Base-by-base conservation (phyloP, 805 yeast genomes). In the Zygosaccharomyces bisporus region DNA sequence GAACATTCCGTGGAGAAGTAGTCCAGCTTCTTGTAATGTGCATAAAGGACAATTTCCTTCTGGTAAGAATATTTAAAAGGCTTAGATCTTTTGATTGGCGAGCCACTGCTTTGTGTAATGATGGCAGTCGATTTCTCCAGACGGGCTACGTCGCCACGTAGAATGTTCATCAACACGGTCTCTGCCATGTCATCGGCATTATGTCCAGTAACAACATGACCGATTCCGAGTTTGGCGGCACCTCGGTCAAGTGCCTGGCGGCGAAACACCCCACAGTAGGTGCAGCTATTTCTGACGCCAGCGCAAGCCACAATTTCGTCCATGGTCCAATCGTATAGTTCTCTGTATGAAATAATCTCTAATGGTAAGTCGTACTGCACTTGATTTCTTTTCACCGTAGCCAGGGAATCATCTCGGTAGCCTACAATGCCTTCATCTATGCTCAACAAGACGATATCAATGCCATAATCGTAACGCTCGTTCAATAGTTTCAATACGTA, bases 121-220 rank as follows among this genome's bases (percentile, higher is more conserved):
- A 93, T 88, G 17, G 84, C 75, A 7, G 95, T 86, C 13, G 96
- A 88, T 52, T 83, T 80, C 59, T 87, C 98, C 44, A 93, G 70
- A 51, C 99, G 74, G 18, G 95, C 95, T 5, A 89, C 83, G 61
- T 93, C 99, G n/a, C 99, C 99, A 55, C 99, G 74, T 21, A 93
- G 68, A 34, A 93, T 67, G 64, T 93, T 93, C 98, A 93, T 91
- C 43, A 93, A 67, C 4, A 93, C 95, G 0, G 99, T 93, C 59
- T 93, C 99, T 1, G 99, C 99, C 87, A 93, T 86, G 67, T 93
- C 99, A 64, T 93, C 99, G 0, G 99, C 99, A 64, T 93, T 93
- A 66, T 93, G 99, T 2, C 99, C 99, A 0, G 99, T 93, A 1
- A 93, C 95, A 24, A 93, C 93, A 66, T 93, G 99, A 43, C 75